Evolutionary conservation across 176 grass and related monocot genomes (phyloP).

Genomic region (Oryza meyeriana): DNA sequence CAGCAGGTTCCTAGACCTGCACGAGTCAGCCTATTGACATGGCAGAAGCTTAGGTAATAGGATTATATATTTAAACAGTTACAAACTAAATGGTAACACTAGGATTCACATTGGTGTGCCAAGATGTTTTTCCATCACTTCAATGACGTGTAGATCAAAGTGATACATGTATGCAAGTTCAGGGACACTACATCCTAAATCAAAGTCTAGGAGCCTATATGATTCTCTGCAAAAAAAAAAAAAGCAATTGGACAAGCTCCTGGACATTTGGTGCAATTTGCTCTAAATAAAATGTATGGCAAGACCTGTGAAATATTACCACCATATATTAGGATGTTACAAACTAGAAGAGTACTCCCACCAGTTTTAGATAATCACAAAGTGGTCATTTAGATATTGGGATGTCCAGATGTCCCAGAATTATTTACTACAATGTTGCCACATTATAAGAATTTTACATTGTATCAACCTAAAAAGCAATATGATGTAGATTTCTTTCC

Average conservation of each 20-base stretch:
- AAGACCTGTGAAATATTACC: not conserved
- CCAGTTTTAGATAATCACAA: not conserved
- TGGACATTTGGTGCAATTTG: not conserved
- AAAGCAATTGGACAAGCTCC: not conserved
- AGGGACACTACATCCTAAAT: not conserved
- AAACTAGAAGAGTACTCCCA: not conserved
- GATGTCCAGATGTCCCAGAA: not conserved
- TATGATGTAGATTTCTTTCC: too few relatives aligned
- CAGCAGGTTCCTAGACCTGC: not conserved
- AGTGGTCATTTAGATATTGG: not conserved
- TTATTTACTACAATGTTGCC: too few relatives aligned
- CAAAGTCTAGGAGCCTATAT: not conserved
- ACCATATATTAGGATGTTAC: not conserved
- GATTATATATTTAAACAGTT: not conserved
- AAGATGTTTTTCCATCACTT: not conserved
- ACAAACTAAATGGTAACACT: slow-evolving; percentile 7
- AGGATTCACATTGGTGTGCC: not conserved
- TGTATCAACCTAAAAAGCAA: too few relatives aligned
- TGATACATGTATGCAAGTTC: not conserved
- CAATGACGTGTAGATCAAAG: not conserved
- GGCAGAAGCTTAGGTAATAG: not conserved
- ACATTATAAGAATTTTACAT: too few relatives aligned
- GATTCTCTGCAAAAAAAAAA: not conserved
- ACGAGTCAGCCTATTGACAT: not conserved
- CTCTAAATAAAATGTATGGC: not conserved